Conservation (phyloP, 2,329 filamentous ascomycete genomes). For the Cladorrhinum sp. region DNA sequence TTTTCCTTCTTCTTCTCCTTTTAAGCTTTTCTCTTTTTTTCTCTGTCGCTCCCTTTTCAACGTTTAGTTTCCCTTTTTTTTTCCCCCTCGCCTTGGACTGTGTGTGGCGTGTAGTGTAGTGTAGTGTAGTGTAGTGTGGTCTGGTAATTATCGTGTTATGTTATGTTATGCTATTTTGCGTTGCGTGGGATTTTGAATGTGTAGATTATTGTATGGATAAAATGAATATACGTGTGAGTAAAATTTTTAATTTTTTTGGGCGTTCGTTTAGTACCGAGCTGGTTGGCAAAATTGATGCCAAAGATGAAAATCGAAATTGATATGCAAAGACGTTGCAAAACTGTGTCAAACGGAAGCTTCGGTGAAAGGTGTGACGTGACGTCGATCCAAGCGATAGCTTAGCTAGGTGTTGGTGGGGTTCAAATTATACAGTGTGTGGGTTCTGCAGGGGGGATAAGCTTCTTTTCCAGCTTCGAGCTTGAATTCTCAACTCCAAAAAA, state of each 20-base stretch:
- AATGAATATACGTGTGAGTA: too few species aligned
- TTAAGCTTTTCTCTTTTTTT: neutral
- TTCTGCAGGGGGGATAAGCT: neutral
- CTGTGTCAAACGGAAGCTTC: neutral
- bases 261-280: too few species aligned
- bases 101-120: too few species aligned
- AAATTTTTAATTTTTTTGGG: too few species aligned
- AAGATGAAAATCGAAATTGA: neutral
- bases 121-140: too few species aligned
- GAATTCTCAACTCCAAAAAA: neutral
- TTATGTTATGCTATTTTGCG: too few species aligned
- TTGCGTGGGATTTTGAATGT: too few species aligned
- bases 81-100: too few species aligned
- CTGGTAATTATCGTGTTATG: too few species aligned
- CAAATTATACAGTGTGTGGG: neutral
- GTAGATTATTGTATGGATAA: too few species aligned
- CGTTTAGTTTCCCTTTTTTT: too few species aligned
- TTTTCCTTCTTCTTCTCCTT: neutral
- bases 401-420: neutral
- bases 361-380: neutral
- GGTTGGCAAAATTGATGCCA: too few species aligned
- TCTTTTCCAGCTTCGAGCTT: neutral
- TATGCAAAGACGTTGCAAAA: neutral
- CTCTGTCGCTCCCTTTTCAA: neutral
- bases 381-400: neutral